Base-by-base conservation (phyloP, 2,329 filamentous ascomycete species). In the Diaporthe humulicola region DNA sequence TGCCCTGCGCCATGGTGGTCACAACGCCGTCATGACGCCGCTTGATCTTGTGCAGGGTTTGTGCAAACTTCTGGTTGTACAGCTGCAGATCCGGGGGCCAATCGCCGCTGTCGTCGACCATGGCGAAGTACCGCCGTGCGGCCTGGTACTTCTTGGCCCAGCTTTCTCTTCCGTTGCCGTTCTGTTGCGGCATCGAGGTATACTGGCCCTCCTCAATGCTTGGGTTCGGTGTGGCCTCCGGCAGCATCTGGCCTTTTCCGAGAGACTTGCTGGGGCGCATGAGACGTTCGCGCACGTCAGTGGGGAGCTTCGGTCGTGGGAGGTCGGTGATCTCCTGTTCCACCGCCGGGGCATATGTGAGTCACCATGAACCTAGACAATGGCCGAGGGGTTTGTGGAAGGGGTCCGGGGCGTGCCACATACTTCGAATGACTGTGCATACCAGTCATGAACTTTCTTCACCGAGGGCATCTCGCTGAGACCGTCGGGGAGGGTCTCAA, bases 391-490 rank as follows among this genome's bases (percentile, higher is more conserved):
- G 48, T 52, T 52, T 28, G n/a, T 19, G n/a, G 19, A 17, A 19
- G n/a, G 70, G 71, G 33, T 69, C 50, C 19, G 72, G 72, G 60
- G 82, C 90, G 79, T 90, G 98, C 96, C 91, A 83, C 90, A 80
- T 90, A 98, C 96, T 92, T 99, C 97, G 82, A 99, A 99, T 70
- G 97, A 99, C 87, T 99, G 97, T 77, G 96, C 97, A 84, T 99
- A 99, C 97, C 97, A 99, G 82, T 98, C 96, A 83, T 96, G 94
- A 79, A 99, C 97, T 81, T 93, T 95, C 83, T 93, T 93, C 79
- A 99, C 98, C 15, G 97, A 98, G 52, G 96, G 95, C 97, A 99
- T 98, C 79, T 98, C 96, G 83, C 95, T 98, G 76, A 99, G 90
- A 73, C 97, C 97, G 89, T 99, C 97, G 48, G 97, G 97, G 3